These are phyloP conservation scores for Metroxylon sagu DNA, from an alignment of 176 grass and related monocot species.

Conservation along the genomic window DNA sequence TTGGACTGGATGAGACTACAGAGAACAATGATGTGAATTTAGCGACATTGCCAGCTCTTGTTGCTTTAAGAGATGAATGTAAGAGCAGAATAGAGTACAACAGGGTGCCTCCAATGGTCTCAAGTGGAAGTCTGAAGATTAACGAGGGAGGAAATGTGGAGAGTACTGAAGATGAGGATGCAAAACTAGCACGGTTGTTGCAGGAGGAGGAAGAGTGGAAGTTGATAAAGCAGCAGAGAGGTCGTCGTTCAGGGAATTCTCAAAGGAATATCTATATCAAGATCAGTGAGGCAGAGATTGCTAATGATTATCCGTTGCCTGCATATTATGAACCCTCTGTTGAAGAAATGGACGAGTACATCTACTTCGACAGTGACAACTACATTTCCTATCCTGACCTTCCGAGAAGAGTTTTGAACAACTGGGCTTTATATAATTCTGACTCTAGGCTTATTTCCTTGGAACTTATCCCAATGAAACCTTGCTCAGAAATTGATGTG, in stretches of 20 bases:
- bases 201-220: conserved; percentile 99
- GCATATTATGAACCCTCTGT: conserved; percentile 82
- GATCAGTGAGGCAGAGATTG: conserved; percentile 95
- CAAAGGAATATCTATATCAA: conserved; percentile 95
- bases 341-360: conserved; percentile 98
- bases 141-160: conserved; percentile 43
- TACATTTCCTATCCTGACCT: conserved; percentile 62
- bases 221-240: conserved; percentile 75
- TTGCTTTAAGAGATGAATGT: conserved; percentile 80
- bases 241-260: conserved; percentile 30
- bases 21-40: conserved; percentile 46
- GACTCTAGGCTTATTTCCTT: conserved; percentile 90
- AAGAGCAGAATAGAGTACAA: conserved; percentile 54
- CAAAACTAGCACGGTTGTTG: conserved; percentile 75
- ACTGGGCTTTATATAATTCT: conserved; percentile 95
- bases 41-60: conserved; percentile 57
- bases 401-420: conserved; percentile 78
- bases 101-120: conserved; percentile 28
- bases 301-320: conserved; percentile 92
- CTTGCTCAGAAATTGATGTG: conserved; percentile 82
- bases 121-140: conserved; percentile 71
- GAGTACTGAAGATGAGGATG: conserved; percentile 56
- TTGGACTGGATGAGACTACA: conserved; percentile 65
- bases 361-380: conserved; percentile 64
- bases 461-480: conserved; percentile 93